phyloP scores from a whole-genome alignment of 768 basidiomycete species.

The Lactarius pseudohatsudake region DNA sequence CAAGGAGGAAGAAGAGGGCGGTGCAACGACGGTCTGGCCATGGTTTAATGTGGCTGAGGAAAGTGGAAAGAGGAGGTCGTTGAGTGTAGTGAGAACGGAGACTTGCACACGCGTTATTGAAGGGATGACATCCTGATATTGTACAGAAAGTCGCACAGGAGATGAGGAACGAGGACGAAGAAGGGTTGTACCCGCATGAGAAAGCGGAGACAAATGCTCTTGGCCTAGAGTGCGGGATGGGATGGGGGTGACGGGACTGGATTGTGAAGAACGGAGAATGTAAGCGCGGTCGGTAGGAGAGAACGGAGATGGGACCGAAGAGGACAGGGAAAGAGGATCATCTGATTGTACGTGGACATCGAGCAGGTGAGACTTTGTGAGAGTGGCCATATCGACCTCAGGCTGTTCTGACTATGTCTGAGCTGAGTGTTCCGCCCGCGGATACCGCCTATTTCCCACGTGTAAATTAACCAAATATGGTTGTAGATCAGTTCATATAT shows the following conservation, averaged over 20 bases:
- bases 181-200: background rate
- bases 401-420: background rate
- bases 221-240: background rate
- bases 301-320: conserved; percentile 28
- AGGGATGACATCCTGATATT: conserved; percentile 60
- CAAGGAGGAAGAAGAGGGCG: conserved; percentile 34
- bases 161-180: conserved; percentile 1
- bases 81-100: conserved; percentile 72
- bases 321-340: conserved; percentile 11
- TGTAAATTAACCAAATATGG: background rate
- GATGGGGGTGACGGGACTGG: background rate
- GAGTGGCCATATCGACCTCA: conserved; percentile 23
- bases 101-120: conserved; percentile 74
- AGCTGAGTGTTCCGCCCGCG: background rate
- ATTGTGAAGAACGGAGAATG: conserved; percentile 12
- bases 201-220: background rate
- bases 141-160: background rate
- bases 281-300: conserved; percentile 20
- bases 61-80: conserved; percentile 57
- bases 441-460: background rate
- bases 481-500: background rate
- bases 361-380: conserved; percentile 20
- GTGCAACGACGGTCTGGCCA: conserved; percentile 55
- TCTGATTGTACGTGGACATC: conserved; percentile 4
- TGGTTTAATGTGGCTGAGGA: conserved; percentile 52